A percentile compares a stretch with the other conserved stretches of the same genome.
Evolutionary conservation across 2,329 filamentous ascomycete species (phyloP).

Genomic region (Canariomyces notabilis): DNA sequence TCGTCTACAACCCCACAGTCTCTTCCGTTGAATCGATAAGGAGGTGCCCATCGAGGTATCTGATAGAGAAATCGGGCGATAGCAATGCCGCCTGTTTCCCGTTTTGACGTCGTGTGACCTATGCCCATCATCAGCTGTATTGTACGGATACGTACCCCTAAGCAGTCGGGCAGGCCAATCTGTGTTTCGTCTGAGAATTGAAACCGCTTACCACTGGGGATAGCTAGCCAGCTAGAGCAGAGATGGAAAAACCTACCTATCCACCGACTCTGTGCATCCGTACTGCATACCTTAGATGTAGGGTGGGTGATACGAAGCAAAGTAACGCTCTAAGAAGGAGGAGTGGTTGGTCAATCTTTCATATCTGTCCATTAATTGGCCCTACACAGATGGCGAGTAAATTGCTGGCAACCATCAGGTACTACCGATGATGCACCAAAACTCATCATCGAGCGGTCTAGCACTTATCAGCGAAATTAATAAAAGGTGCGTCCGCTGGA

Average conservation of each 20-base stretch:
- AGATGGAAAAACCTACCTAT: too few relatives aligned
- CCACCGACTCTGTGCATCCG: not conserved
- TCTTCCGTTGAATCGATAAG: not conserved
- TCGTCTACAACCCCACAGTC: not conserved
- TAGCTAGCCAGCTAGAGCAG: not conserved
- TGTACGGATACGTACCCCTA: not conserved
- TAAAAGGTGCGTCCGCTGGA: not conserved
- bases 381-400: conserved; percentile 11
- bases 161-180: conserved; percentile 1
- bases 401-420: conserved; percentile 2
- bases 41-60: not conserved
- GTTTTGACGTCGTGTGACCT: conserved; percentile 18
- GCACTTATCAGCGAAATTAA: conserved; percentile 8
- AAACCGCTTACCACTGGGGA: conserved; percentile 14
- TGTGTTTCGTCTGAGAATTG: conserved; percentile 18
- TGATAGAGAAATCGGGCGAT: conserved; percentile 3
- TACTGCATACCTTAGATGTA: too few relatives aligned
- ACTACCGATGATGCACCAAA: conserved; percentile 7
- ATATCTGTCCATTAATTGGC: conserved; percentile 20
- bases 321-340: not conserved
- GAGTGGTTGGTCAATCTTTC: not conserved
- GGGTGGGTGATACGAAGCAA: not conserved
- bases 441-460: conserved; percentile 12
- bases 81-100: conserved; percentile 8
- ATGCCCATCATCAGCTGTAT: not conserved